phyloP scores from a whole-genome alignment of 2,329 filamentous ascomycete genomes.

The Elsinoe australis region DNA sequence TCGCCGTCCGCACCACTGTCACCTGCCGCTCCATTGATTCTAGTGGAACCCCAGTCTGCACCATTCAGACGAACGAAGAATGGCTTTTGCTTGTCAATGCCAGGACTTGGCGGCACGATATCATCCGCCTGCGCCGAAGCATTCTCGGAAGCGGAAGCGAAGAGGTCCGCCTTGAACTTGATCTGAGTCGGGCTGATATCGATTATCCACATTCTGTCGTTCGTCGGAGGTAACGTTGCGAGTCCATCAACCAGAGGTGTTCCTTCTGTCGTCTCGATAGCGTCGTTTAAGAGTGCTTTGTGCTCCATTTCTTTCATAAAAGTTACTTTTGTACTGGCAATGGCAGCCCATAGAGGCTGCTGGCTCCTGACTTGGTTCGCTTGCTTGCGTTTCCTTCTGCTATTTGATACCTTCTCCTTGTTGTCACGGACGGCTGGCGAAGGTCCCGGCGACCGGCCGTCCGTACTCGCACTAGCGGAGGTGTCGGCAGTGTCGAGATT shows the following conservation, averaged over 20 bases:
- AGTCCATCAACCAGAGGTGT: constrained; percentile 10
- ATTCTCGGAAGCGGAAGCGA: constrained; percentile 24
- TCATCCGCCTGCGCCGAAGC: constrained; percentile 30
- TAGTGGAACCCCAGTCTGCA: constrained; percentile 69
- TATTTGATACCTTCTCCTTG: constrained; percentile 52
- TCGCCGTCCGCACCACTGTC: constrained; percentile 34
- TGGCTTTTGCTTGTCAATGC: constrained; percentile 62
- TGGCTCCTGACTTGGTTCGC: constrained; percentile 83
- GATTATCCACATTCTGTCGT: constrained; percentile 70
- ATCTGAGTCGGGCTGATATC: constrained; percentile 72
- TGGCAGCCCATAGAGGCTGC: constrained; percentile 87
- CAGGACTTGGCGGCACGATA: constrained; percentile 34
- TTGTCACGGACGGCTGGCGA: constrained; percentile 46
- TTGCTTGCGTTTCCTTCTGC: constrained; percentile 82
- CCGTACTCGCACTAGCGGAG: constrained; percentile 36
- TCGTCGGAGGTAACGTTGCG: constrained; percentile 46
- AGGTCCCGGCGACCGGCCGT: constrained; percentile 44
- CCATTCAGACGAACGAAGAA: constrained; percentile 75
- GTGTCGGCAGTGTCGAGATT: constrained; percentile 33
- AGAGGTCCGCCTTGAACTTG: constrained; percentile 49
- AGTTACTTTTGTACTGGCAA: constrained; percentile 93
- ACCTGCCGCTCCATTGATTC: constrained; percentile 49
- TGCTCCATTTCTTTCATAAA: constrained; percentile 75
- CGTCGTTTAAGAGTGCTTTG: constrained; percentile 67
- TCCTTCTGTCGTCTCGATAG: constrained; percentile 43